Evolutionary conservation across 2,329 filamentous ascomycete genomes (phyloP), one percentile per base, ranked within the genome.

Genomic region (Colletotrichum incanum): DNA sequence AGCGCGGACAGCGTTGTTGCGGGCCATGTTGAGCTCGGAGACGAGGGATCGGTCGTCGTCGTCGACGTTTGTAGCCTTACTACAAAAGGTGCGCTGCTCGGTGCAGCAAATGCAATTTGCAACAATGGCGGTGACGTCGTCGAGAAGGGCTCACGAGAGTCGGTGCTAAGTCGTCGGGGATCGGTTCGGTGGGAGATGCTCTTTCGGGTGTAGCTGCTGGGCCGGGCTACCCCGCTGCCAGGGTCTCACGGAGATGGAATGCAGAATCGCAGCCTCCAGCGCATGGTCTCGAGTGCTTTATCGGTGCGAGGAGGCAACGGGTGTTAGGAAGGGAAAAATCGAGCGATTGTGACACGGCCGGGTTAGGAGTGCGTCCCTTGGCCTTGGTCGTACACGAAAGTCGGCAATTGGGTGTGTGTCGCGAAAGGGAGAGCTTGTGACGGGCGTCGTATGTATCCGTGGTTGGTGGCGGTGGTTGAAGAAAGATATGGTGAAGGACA

Each of bases 161-260:
- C 70, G 70, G 45, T 60, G 45, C 59, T 55, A 55, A 54, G 47
- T 64, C 41, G 70, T 72, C 70, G 70, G 70, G 69, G 70, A 65
- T 60, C 26, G 70, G 65, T 60, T 70, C 65, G 65, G 70, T 69
- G 65, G 47, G 58, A 69, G 54, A 54, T 69, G 41, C 65, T 69
- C 43, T 69, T 39, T 72, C 54, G 70, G 70, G 70, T 47, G 70
- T 72, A 72, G 70, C 65, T 69, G 66, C 59, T 65, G 68, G 56
- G 64, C 54, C 43, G 52, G 65, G 70, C 70, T 72, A 72, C 70
- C 70, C 70, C 70, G 70, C 70, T 72, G 70, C 65, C 70, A 72
- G 70, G 70, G 70, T 72, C 65, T 72, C 69, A 72, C 65, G 65
- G 65, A 50, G 65, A 69, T 72, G 70, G 65, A 72, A 69, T 72